Conservation (phyloP, 805 yeast species). For the Lachancea lanzarotensis region DNA sequence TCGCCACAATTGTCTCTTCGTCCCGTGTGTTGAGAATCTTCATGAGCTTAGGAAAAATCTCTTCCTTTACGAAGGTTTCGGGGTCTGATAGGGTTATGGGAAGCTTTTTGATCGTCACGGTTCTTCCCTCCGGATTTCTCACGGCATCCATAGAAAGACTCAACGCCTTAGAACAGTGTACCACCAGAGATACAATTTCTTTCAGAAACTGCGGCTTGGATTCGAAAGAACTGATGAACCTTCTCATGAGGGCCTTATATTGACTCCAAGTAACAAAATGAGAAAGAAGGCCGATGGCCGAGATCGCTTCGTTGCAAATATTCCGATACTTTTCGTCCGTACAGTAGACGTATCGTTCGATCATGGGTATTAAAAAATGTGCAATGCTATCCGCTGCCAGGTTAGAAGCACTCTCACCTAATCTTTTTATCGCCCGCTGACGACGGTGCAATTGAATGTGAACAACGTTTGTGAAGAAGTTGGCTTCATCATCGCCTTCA, state of each 20-base stretch:
- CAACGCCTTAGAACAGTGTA: constrained; percentile 48
- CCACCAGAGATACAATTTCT: constrained; percentile 52
- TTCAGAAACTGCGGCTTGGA: constrained; percentile 45
- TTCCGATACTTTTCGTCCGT: constrained; percentile 53
- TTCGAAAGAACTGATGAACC: constrained; percentile 52
- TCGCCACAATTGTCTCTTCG: constrained; percentile 67
- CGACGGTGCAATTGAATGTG: constrained; percentile 86
- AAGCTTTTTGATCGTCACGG: constrained; percentile 28
- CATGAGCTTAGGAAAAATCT: constrained; percentile 55
- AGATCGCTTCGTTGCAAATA: constrained; percentile 59
- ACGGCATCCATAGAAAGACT: constrained; percentile 29
- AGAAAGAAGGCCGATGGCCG: constrained; percentile 53
- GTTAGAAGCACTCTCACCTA: constrained; percentile 42
- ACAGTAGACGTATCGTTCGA: constrained; percentile 70
- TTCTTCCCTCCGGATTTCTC: constrained; percentile 17
- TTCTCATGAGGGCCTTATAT: constrained; percentile 62
- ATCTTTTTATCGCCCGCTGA: constrained; percentile 69
- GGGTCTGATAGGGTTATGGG: constrained; percentile 35
- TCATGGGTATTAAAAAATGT: constrained; percentile 75
- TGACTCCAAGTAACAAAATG: constrained; percentile 68
- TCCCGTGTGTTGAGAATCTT: constrained; percentile 57
- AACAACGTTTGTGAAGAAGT: constrained; percentile 66
- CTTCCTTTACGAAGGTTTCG: constrained; percentile 45
- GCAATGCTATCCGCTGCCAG: constrained; percentile 57
- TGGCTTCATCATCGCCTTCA: constrained; percentile 73